Evolutionary conservation across 1,139 yeast genomes (phyloP).

Genomic region (Kurtzmaniella natalensis): DNA sequence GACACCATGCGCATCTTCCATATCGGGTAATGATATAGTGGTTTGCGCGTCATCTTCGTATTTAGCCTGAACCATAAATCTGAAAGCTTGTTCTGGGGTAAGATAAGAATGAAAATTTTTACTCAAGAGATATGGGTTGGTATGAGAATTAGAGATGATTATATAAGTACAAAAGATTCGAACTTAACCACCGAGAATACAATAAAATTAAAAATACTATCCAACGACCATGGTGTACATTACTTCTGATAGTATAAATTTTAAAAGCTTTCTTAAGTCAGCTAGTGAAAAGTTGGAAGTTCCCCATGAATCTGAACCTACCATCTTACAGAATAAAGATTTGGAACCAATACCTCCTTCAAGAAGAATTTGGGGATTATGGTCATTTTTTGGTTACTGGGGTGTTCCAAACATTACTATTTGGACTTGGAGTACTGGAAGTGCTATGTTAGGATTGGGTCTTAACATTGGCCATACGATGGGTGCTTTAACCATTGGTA

Average conservation of each 20-base stretch:
- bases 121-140: too few species aligned
- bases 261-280: not conserved
- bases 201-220: not conserved
- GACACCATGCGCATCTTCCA: too few species aligned
- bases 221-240: conserved; percentile 3
- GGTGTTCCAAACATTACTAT: conserved; percentile 18
- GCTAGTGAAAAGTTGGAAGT: conserved; percentile 6
- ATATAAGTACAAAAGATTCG: too few species aligned
- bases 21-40: too few species aligned
- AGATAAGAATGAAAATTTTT: too few species aligned
- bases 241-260: not conserved
- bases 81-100: too few species aligned
- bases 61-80: too few species aligned
- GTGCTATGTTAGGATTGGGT: conserved; percentile 14
- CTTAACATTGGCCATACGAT: conserved; percentile 16
- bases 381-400: conserved; percentile 20
- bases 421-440: conserved; percentile 19
- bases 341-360: conserved; percentile 17
- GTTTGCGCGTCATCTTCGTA: too few species aligned
- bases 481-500: conserved; percentile 18
- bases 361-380: conserved; percentile 19
- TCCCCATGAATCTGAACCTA: conserved; percentile 9
- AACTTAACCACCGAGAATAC: not conserved
- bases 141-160: too few species aligned
- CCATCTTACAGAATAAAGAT: conserved; percentile 12